A percentile compares a stretch with the other conserved stretches of the same genome.
phyloP scores from a whole-genome alignment of 1,139 yeast genomes.

The Blastobotrys elegans region DNA sequence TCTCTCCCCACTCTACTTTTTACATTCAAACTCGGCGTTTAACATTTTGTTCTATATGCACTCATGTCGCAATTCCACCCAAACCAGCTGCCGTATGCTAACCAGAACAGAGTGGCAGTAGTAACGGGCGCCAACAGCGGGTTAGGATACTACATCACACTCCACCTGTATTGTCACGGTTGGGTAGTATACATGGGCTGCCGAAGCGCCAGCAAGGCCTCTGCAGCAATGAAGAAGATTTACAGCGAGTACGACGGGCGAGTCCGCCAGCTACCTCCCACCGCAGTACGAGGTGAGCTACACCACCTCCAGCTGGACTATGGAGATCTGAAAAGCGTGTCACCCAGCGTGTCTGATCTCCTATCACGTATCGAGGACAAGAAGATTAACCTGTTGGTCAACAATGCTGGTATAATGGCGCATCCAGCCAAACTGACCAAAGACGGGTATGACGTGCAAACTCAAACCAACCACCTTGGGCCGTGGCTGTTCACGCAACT shows the following conservation, averaged over 20 bases:
- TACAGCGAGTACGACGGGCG: constrained; percentile 47
- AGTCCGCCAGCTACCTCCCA: constrained; percentile 20
- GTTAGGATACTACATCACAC: constrained; percentile 69
- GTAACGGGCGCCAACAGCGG: constrained; percentile 83
- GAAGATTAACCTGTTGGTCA: constrained; percentile 56
- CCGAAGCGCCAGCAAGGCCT: constrained; percentile 52
- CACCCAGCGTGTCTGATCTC: constrained; percentile 49
- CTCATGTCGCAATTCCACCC: constrained; percentile 18
- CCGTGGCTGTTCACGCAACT: constrained; percentile 68
- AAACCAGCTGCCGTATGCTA: constrained; percentile 23
- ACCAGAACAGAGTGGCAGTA: constrained; percentile 45
- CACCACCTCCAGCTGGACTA: constrained; percentile 59
- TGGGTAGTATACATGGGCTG: constrained; percentile 71
- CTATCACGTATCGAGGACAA: constrained; percentile 29
- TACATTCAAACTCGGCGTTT: no score
- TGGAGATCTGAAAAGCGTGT: constrained; percentile 52
- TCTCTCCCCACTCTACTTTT: no score
- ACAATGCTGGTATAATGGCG: constrained; percentile 83
- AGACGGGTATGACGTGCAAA: constrained; percentile 75
- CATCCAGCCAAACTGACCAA: constrained; percentile 57
- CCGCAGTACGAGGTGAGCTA: constrained; percentile 47
- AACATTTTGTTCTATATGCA: no score
- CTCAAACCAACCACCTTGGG: constrained; percentile 74
- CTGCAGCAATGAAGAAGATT: constrained; percentile 52
- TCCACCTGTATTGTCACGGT: constrained; percentile 77